Evolutionary conservation across 768 basidiomycete genomes (phyloP).

Genomic region (Tephrocybe rancida): DNA sequence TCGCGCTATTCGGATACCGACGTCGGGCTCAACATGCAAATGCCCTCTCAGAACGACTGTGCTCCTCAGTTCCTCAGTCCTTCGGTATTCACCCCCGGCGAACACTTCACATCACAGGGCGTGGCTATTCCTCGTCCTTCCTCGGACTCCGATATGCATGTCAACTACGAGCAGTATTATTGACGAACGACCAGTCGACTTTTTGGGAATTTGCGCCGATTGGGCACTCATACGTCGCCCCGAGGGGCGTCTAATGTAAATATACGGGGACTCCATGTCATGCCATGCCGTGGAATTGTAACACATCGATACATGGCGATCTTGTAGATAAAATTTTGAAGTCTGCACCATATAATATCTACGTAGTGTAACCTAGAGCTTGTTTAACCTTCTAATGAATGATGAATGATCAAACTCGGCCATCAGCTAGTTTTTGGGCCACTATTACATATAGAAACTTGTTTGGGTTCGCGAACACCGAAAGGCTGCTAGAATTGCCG

Average conservation of each 20-base stretch:
- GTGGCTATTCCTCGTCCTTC: slow-evolving; percentile 6
- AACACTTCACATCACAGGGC: slow-evolving; percentile 6
- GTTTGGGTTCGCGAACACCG: neutral
- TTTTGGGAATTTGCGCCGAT: neutral
- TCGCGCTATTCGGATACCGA: slow-evolving; percentile 6
- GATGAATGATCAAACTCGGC: neutral
- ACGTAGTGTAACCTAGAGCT: slow-evolving; percentile 6
- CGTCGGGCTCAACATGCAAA: neutral
- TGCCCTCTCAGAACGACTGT: slow-evolving; percentile 11
- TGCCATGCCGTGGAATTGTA: neutral
- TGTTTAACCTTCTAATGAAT: neutral
- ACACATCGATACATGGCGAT: neutral
- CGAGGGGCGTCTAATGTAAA: neutral
- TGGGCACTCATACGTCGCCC: neutral
- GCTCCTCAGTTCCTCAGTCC: slow-evolving; percentile 11
- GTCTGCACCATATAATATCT: slow-evolving; percentile 4
- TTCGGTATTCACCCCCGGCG: slow-evolving; percentile 4
- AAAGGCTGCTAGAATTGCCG: slow-evolving; percentile 3
- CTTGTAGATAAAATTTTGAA: slow-evolving; percentile 1
- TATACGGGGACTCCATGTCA: neutral
- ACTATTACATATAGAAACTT: slow-evolving; percentile 1
- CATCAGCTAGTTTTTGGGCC: slow-evolving; percentile 2
- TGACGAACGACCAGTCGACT: neutral
- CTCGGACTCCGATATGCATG: slow-evolving; percentile 10
- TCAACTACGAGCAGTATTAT: slow-evolving; percentile 9